phyloP scores from a whole-genome alignment of 2,329 filamentous ascomycete species.

The Penicillium occitanis region DNA sequence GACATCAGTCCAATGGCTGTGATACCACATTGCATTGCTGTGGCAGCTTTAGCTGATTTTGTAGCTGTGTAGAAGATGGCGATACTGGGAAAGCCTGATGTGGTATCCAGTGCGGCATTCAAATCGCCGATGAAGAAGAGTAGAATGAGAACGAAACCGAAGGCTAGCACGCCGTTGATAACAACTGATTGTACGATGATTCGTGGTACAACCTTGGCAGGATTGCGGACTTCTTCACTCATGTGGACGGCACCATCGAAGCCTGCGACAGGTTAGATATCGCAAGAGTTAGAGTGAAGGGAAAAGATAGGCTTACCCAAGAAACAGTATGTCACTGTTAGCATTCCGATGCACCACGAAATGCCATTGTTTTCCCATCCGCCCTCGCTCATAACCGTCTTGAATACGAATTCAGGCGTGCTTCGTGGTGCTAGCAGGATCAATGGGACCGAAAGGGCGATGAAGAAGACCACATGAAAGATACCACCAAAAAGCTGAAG shows the following conservation, averaged over 20 bases:
- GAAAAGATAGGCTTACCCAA: conserved; percentile 25
- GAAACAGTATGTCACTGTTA: conserved; percentile 33
- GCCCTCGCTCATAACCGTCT: conserved; percentile 46
- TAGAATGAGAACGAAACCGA: conserved; percentile 43
- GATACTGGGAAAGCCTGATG: conserved; percentile 43
- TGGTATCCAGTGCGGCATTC: conserved; percentile 31
- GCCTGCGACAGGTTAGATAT: conserved; percentile 29
- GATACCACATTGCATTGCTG: conserved; percentile 42
- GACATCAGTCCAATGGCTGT: conserved; percentile 42
- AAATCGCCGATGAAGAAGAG: conserved; percentile 48
- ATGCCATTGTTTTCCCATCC: conserved; percentile 47
- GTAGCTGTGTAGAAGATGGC: conserved; percentile 45
- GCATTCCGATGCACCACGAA: conserved; percentile 47
- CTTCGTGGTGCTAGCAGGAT: conserved; percentile 36
- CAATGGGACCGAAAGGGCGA: conserved; percentile 39
- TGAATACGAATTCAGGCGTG: conserved; percentile 44
- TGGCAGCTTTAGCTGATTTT: conserved; percentile 42
- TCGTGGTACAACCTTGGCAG: conserved; percentile 48
- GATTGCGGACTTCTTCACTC: conserved; percentile 48
- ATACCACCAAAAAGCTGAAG: conserved; percentile 30
- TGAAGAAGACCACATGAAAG: conserved; percentile 39
- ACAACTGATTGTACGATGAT: conserved; percentile 48
- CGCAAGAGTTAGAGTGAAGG: not conserved
- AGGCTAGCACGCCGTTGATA: conserved; percentile 46
- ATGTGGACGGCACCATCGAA: conserved; percentile 53